Conservation (phyloP, 2,329 filamentous ascomycete genomes). For the Phialocephala subalpina region DNA sequence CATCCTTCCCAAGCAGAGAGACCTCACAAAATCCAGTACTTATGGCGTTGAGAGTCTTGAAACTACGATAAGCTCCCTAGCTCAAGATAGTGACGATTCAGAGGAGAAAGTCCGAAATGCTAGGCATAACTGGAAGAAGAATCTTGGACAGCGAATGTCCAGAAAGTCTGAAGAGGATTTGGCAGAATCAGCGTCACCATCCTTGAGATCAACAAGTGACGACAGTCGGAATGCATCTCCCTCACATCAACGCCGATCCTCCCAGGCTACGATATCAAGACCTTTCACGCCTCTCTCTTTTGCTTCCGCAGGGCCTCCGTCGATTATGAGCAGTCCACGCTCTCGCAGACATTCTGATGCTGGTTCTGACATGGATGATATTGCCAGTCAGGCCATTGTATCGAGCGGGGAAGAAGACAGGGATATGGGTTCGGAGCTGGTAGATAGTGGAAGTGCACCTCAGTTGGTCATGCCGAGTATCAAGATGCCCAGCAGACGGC, state of each 20-base stretch:
- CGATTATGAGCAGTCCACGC: conserved; percentile 56
- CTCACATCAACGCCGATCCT: conserved; percentile 40
- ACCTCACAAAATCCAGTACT: conserved; percentile 46
- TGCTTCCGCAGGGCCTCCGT: conserved; percentile 50
- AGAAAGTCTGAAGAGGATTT: conserved; percentile 37
- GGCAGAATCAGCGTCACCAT: conserved; percentile 38
- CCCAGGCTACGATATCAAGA: conserved; percentile 48
- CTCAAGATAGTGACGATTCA: conserved; percentile 39
- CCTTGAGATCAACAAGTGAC: conserved; percentile 43
- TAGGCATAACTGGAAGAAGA: conserved; percentile 41
- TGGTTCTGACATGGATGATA: conserved; percentile 56
- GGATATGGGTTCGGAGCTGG: conserved; percentile 55
- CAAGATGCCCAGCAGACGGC: conserved; percentile 85
- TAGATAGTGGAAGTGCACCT: conserved; percentile 63
- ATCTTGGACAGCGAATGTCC: conserved; percentile 30
- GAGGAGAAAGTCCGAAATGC: conserved; percentile 38
- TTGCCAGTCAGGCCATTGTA: conserved; percentile 46
- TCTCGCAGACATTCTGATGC: conserved; percentile 61
- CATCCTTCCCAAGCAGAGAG: conserved; percentile 42
- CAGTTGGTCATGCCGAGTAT: conserved; percentile 99
- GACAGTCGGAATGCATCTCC: conserved; percentile 45
- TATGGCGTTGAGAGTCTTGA: conserved; percentile 45
- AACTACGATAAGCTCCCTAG: conserved; percentile 43
- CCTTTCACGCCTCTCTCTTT: conserved; percentile 55
- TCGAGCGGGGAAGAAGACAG: conserved; percentile 44